Base-by-base conservation (phyloP, 2,329 filamentous ascomycete species). In the Fusarium brevicatenulatum region DNA sequence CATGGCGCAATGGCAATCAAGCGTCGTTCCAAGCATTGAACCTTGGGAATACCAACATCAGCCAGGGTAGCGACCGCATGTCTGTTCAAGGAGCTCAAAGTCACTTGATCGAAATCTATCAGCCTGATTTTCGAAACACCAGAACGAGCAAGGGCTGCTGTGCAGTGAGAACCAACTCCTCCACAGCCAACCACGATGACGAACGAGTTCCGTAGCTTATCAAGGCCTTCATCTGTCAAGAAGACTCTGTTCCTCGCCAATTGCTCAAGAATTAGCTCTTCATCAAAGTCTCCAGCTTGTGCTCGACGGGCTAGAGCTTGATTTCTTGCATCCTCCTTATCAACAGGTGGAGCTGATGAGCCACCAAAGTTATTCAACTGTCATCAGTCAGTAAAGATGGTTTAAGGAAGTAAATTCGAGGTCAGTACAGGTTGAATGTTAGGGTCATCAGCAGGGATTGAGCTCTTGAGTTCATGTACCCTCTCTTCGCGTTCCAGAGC, bases 101-200 rank as follows among this genome's bases (percentile, higher is more conserved):
- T 97, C 39, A 99, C 95, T 86, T 99, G 96, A 81, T 99, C 96
- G 80, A 99, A 99, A 82, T 99, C 96, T 75, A 99, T 91, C 42
- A 99, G 88, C 2, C 96, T 91, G 61, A 99, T 87, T 76, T 91
- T 92, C n/a, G 92, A 91, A 47, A 97, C 94, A 37, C 96, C 96
- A 1, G 95, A 97, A 36, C 96, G 91, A 9, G 94, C 92, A 36
- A 99, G 90, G 7, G 96, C 92, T 4, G 95, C 92, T 9, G 92
- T 90, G 70, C 94, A 95, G 84, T 99, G 97, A 11, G 95, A 98
- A 50, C 96, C 96, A 9, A 99, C 96, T 46, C 96, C 96, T 71
- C 96, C 96, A 75, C 95, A 95, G 8, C 96, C 96, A 16, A 99
- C 95, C 4, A 99, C 89, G 43, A 98, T 88, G 52, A 99, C 89